Evolutionary conservation across 1,284 basidiomycete genomes (phyloP), one percentile per base, ranked within the genome.

Genomic region (Microbotryum silenes-acaulis): DNA sequence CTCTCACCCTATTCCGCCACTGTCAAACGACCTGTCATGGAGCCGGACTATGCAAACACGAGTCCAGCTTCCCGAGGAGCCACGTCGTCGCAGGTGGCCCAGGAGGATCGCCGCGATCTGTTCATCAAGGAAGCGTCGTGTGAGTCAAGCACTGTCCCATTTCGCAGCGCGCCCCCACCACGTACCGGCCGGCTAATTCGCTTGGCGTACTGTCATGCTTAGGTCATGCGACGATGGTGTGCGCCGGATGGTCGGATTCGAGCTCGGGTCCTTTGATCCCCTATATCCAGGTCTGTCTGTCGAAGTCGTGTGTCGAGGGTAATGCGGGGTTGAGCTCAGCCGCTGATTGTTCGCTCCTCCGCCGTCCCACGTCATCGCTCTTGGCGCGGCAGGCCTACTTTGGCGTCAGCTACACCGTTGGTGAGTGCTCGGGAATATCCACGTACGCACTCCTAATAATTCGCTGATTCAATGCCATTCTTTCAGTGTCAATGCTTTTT

Each of bases 221-320:
- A 56, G 54, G 54, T 42, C 37, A 56, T 37, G 25, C 21, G n/a
- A 23, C 27, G n/a, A 42, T 56, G 37, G 44, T 56, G 7, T 27
- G 27, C 12, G 67, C 67, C 0, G 67, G 67, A 4, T 68, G 64
- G 65, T 46, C 44, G 6, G 67, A 68, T 18, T 56, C 65, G 0
- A 47, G 45, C 6, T 47, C 54, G 0, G 65, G 65, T 1, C 62
- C 65, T 0, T 47, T 66, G n/a, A 64, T 68, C 6, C 65, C 67
- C 0, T 68, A 66, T 49, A 64, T 68, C 18, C 64, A 62, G 12
- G 45, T 44, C 14, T 16, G 42, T 45, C 9, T 21, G 6, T 9
- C 21, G 31, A 6, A 6, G 25, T 23, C 44, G 1, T 21, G 18
- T 14, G 23, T 46, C 9, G 7, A 51, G 33, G 23, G 10, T 6